Evolutionary conservation across 306 rosid species (phyloP), one percentile per base, ranked within the genome.

Genomic region (Dalbergia cochinchinensis): DNA sequence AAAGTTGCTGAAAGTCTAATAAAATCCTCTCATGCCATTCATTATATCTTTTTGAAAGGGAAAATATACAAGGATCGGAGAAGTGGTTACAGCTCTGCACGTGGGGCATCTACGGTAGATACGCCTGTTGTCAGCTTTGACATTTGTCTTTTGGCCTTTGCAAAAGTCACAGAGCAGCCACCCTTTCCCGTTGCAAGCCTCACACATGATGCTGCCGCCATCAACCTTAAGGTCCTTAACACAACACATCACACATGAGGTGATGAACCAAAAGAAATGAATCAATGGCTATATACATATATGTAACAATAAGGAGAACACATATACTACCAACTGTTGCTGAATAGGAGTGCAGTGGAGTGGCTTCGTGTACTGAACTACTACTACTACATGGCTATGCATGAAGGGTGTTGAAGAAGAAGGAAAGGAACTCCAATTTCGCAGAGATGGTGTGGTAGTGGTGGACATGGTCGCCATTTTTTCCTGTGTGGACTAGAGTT

Each of bases 141-240:
- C 94, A 58, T 96, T 93, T 14, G 89, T 93, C 64, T 90, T 96
- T 71, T 93, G 94, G 3, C 98, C 98, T 66, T 89, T 26, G 60
- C 99, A 96, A 37, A 89, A 96, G 48, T 91, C 92, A 85, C 99
- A 93, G 3, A 90, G 20, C 20, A 93, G 42, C 99, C 99, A 96
- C 41, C 98, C 99, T 79, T 12, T 89, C 11, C 93, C 97, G 54
- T 87, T 86, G 87, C 98, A 96, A 74, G 92, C 88, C 37, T 90
- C 87, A 45, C 98, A 96, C 66, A 87, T 66, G 41, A 93, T 91
- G 15, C 6, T 37, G 12, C 14, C 68, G 12, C 14, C 68, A 50
- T 88, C 90, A 80, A 65, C 85, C 92, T 92, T 83, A 41, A 65
- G 63, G 58, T 5, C 55, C 55, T 13, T 3, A 53, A 53, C 60